Conservation (phyloP, 768 basidiomycete genomes). For the Pisolithus orientalis region DNA sequence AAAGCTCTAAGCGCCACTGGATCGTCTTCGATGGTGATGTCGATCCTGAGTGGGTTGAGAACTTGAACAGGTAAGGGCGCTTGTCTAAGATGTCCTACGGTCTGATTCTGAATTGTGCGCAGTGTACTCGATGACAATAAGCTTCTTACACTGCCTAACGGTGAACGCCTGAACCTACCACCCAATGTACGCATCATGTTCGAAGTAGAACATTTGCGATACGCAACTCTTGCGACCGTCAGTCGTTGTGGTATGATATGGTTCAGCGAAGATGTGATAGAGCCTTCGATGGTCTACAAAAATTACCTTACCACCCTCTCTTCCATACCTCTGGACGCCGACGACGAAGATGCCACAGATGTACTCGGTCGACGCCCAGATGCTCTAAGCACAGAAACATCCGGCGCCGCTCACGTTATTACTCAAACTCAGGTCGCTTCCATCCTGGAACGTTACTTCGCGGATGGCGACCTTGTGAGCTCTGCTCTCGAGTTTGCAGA, state of each 20-base stretch:
- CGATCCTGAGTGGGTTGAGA: conserved; percentile 99
- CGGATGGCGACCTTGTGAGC: conserved; percentile 73
- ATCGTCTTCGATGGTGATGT: conserved; percentile 99
- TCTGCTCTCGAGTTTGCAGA: conserved; percentile 74
- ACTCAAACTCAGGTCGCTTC: conserved; percentile 72
- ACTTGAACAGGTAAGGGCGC: conserved; percentile 81
- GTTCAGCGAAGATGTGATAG: conserved; percentile 97
- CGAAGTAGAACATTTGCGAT: conserved; percentile 95
- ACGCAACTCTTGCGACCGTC: conserved; percentile 96
- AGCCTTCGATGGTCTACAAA: conserved; percentile 85
- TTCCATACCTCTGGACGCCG: conserved; percentile 72
- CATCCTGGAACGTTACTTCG: conserved; percentile 80
- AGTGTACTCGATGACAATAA: conserved; percentile 99
- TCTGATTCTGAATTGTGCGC: neutral
- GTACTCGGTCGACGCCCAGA: conserved; percentile 57
- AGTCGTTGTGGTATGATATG: conserved; percentile 99
- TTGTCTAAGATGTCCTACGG: neutral
- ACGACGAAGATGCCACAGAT: conserved; percentile 76
- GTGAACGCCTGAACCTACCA: conserved; percentile 94
- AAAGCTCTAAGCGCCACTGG: conserved; percentile 96
- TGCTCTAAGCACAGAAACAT: conserved; percentile 35
- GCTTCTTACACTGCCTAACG: conserved; percentile 91
- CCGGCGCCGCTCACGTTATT: conserved; percentile 54
- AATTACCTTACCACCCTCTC: conserved; percentile 80
- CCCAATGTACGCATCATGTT: conserved; percentile 99